A percentile compares a stretch with the other conserved stretches of the same genome.
Conservation (phyloP, 805 yeast genomes). For the Priceomyces carsonii region DNA sequence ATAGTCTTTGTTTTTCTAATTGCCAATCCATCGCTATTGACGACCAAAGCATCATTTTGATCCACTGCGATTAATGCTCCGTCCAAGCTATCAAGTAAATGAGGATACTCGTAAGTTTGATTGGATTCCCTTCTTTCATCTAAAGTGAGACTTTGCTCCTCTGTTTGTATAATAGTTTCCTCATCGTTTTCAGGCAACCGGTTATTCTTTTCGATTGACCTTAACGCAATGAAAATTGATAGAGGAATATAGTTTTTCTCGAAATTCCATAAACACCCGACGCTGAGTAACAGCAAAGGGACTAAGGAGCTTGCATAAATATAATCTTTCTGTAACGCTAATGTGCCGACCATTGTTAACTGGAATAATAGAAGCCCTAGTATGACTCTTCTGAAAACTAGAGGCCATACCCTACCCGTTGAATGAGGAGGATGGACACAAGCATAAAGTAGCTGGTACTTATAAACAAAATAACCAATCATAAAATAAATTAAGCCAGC, state of each 20-base stretch:
- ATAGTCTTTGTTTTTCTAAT: conserved; percentile 20
- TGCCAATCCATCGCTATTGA: conserved; percentile 29
- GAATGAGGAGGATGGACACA: conserved; percentile 96
- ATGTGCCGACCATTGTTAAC: conserved; percentile 87
- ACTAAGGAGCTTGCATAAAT: conserved; percentile 66
- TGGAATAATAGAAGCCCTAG: conserved; percentile 84
- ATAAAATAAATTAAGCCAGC: conserved; percentile 84
- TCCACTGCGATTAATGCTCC: conserved; percentile 84
- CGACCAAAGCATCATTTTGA: conserved; percentile 38
- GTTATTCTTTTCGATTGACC: conserved; percentile 61
- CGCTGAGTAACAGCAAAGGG: conserved; percentile 74
- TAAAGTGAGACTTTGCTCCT: conserved; percentile 48
- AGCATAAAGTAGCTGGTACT: conserved; percentile 85
- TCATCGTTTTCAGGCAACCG: conserved; percentile 27
- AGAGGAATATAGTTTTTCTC: conserved; percentile 80
- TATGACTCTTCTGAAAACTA: conserved; percentile 78
- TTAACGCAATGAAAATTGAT: conserved; percentile 80
- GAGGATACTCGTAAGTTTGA: conserved; percentile 78
- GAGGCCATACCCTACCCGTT: conserved; percentile 95
- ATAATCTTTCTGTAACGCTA: conserved; percentile 80
- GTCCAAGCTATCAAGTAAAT: conserved; percentile 65
- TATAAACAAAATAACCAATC: conserved; percentile 84
- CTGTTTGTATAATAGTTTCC: conserved; percentile 15
- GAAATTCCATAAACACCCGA: conserved; percentile 73
- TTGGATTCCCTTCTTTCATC: conserved; percentile 77